Evolutionary conservation across 2,329 filamentous ascomycete species (phyloP).

Genomic region (Colletotrichum sp.): DNA sequence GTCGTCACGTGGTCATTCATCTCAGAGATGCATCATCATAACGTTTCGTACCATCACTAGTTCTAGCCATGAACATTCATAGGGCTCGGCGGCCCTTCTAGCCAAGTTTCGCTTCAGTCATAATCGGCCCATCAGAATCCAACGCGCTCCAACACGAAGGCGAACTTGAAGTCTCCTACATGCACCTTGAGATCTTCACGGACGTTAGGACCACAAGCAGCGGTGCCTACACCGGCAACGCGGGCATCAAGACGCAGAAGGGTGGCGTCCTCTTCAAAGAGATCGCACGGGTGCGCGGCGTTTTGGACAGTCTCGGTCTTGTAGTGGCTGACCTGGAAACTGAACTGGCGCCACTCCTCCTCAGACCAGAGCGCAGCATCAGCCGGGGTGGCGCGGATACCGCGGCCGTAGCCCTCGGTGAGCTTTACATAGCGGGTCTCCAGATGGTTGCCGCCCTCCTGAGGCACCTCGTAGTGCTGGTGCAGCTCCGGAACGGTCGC

Average conservation of each 20-base stretch:
- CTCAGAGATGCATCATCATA: background rate
- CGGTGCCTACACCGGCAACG: slow-evolving; percentile 56
- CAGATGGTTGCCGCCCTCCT: slow-evolving; percentile 70
- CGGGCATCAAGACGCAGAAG: slow-evolving; percentile 47
- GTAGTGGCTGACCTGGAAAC: slow-evolving; percentile 63
- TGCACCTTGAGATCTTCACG: slow-evolving; percentile 49
- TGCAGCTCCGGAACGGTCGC: slow-evolving; percentile 54
- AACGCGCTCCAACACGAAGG: slow-evolving; percentile 42
- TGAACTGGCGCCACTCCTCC: slow-evolving; percentile 44
- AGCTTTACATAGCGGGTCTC: slow-evolving; percentile 62
- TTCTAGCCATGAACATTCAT: background rate
- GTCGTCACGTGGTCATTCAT: background rate
- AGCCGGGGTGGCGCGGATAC: slow-evolving; percentile 32
- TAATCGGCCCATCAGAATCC: slow-evolving; percentile 9
- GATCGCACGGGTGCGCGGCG: slow-evolving; percentile 68
- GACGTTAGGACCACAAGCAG: slow-evolving; percentile 53
- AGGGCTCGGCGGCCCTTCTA: background rate
- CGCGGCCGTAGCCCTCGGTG: slow-evolving; percentile 28
- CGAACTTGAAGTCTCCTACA: slow-evolving; percentile 44
- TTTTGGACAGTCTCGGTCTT: slow-evolving; percentile 56
- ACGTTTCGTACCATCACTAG: background rate
- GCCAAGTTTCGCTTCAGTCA: background rate
- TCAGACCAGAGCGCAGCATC: slow-evolving; percentile 33
- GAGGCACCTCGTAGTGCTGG: slow-evolving; percentile 68
- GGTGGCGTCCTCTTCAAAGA: slow-evolving; percentile 54